Percentiles rank a stretch among this genome's conserved stretches.
Conservation (phyloP, 306 rosid species). For the Gleditsia sinensis region DNA sequence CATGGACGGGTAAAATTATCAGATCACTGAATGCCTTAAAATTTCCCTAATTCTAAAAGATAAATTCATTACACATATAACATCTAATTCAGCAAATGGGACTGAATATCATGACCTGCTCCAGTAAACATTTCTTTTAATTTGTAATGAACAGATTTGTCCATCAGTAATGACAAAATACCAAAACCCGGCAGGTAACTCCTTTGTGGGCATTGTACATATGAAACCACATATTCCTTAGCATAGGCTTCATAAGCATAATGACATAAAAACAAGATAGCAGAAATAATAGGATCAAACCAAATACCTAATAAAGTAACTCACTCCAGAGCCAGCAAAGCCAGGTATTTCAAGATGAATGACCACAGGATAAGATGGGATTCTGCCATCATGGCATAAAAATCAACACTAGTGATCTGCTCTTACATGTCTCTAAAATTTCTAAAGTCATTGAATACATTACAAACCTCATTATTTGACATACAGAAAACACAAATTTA, state of each 20-base stretch:
- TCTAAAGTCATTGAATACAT: neutral
- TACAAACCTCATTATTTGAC: neutral
- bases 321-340: neutral
- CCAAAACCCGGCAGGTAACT: neutral
- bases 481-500: neutral
- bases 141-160: neutral
- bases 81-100: slow-evolving; percentile 2
- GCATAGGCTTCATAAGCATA: neutral
- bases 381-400: slow-evolving; percentile 2
- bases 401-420: neutral
- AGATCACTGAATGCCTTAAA: slow-evolving; percentile 7
- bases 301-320: neutral
- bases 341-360: neutral
- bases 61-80: slow-evolving; percentile 12
- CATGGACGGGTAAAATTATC: slow-evolving; percentile 21
- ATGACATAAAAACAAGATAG: neutral
- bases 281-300: slow-evolving; percentile 7
- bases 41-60: slow-evolving; percentile 14
- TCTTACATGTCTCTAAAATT: neutral
- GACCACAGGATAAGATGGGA: neutral
- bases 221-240: neutral
- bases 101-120: too few relatives aligned
- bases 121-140: too few relatives aligned
- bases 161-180: neutral
- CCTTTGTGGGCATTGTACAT: neutral